phyloP scores from a whole-genome alignment of 805 yeast genomes.

The Wickerhamomyces hampshirensis region DNA sequence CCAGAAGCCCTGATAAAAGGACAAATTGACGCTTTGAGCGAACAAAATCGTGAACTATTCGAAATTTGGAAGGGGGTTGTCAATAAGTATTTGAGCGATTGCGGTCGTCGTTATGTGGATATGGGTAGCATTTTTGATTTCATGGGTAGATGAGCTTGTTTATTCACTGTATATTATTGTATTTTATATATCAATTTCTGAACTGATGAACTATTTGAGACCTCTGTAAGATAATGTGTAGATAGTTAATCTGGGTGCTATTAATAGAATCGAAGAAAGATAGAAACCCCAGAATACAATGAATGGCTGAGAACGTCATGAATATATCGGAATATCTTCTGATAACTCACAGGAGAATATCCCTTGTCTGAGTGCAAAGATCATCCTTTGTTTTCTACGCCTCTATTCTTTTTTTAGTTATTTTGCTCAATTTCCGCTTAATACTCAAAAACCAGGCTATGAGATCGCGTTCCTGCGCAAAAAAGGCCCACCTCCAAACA shows the following conservation, averaged over 20 bases:
- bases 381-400: too few species aligned
- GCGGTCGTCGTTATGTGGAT: constrained; percentile 87
- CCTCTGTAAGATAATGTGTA: too few species aligned
- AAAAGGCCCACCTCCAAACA: too few species aligned
- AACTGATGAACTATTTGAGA: constrained; percentile 2
- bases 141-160: constrained; percentile 30
- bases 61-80: constrained; percentile 52
- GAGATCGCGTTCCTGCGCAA: too few species aligned
- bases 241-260: not conserved
- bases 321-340: too few species aligned
- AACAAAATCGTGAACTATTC: constrained; percentile 68
- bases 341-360: too few species aligned
- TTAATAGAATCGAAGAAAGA: not conserved
- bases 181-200: too few species aligned
- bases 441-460: too few species aligned
- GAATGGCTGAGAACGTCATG: too few species aligned
- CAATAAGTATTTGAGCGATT: constrained; percentile 66
- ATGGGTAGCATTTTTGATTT: constrained; percentile 75
- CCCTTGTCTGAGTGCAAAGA: too few species aligned
- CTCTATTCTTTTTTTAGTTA: too few species aligned
- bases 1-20: constrained; percentile 36
- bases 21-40: constrained; percentile 68
- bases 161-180: not conserved
- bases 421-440: too few species aligned
- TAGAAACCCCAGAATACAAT: not conserved